phyloP scores from a whole-genome alignment of 768 basidiomycete species.

The Boletus huronensis region DNA sequence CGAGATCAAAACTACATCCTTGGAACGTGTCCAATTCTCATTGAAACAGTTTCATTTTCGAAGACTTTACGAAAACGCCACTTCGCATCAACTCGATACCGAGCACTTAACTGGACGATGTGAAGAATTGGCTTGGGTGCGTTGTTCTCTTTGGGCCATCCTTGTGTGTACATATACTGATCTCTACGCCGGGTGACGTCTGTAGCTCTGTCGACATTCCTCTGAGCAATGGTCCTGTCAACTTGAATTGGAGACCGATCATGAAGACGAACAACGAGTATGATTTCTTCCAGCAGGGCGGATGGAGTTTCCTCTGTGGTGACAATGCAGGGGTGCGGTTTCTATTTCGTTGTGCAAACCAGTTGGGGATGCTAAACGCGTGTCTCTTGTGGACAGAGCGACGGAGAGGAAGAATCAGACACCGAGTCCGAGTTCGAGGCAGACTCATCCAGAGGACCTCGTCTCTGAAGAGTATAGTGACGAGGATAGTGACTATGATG shows the following conservation, averaged over 20 bases:
- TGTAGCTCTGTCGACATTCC: constrained; percentile 93
- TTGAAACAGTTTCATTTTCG: constrained; percentile 97
- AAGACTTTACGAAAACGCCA: constrained; percentile 89
- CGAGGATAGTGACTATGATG: constrained; percentile 54
- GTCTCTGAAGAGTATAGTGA: constrained; percentile 43
- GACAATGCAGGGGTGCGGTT: constrained; percentile 61
- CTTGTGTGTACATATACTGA: constrained; percentile 2
- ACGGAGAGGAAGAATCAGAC: constrained; percentile 58
- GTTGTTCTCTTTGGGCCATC: constrained; percentile 29
- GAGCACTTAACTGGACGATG: constrained; percentile 85
- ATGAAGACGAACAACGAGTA: constrained; percentile 98
- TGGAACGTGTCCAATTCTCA: constrained; percentile 95
- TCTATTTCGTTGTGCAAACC: background rate
- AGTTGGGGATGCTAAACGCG: constrained; percentile 33
- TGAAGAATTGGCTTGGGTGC: constrained; percentile 98
- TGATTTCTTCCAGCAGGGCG: constrained; percentile 92
- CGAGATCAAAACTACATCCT: constrained; percentile 94
- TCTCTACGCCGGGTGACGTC: background rate
- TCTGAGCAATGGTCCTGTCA: constrained; percentile 91
- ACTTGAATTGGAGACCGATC: constrained; percentile 95
- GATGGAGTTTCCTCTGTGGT: constrained; percentile 89
- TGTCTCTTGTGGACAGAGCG: constrained; percentile 42
- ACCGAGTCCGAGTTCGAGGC: constrained; percentile 67
- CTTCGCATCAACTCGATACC: constrained; percentile 97
- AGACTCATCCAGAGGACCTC: constrained; percentile 42